These are phyloP conservation scores for Fusarium haematococcum DNA, from an alignment of 2,329 filamentous ascomycete species.

Conservation along the genomic window DNA sequence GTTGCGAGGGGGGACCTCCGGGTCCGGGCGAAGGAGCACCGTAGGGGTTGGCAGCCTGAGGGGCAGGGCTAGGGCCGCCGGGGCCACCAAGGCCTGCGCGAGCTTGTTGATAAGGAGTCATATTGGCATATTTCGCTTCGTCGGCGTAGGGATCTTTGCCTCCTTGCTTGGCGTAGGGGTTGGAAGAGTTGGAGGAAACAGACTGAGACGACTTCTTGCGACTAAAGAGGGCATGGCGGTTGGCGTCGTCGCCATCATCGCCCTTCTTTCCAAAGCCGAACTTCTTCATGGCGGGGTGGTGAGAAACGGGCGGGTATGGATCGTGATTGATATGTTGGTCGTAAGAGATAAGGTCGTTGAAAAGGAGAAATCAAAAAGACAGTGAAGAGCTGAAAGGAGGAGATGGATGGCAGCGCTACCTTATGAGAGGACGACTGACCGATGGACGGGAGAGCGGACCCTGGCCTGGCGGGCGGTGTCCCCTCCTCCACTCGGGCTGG, in stretches of 20 bases:
- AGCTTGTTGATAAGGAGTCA: slow-evolving; percentile 60
- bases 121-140: slow-evolving; percentile 58
- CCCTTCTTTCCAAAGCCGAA: slow-evolving; percentile 70
- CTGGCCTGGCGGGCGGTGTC: slow-evolving; percentile 41
- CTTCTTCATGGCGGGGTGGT: slow-evolving; percentile 64
- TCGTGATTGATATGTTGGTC: neutral
- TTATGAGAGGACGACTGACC: slow-evolving; percentile 32
- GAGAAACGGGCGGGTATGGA: neutral
- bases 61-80: slow-evolving; percentile 50
- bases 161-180: slow-evolving; percentile 69
- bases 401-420: slow-evolving; percentile 29
- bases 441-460: slow-evolving; percentile 34
- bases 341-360: slow-evolving; percentile 1
- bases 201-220: slow-evolving; percentile 64
- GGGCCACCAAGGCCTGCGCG: slow-evolving; percentile 52
- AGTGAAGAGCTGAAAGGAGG: slow-evolving; percentile 29
- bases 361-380: slow-evolving; percentile 5
- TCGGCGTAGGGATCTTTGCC: slow-evolving; percentile 66
- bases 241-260: slow-evolving; percentile 61
- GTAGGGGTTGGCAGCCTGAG: slow-evolving; percentile 35
- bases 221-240: slow-evolving; percentile 64
- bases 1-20: slow-evolving; percentile 38
- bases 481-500: slow-evolving; percentile 15
- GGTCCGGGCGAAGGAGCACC: slow-evolving; percentile 36
- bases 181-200: slow-evolving; percentile 54